Evolutionary conservation across 1,284 basidiomycete genomes (phyloP), one percentile per base, ranked within the genome.

Genomic region (Cryptococcus sp.): DNA sequence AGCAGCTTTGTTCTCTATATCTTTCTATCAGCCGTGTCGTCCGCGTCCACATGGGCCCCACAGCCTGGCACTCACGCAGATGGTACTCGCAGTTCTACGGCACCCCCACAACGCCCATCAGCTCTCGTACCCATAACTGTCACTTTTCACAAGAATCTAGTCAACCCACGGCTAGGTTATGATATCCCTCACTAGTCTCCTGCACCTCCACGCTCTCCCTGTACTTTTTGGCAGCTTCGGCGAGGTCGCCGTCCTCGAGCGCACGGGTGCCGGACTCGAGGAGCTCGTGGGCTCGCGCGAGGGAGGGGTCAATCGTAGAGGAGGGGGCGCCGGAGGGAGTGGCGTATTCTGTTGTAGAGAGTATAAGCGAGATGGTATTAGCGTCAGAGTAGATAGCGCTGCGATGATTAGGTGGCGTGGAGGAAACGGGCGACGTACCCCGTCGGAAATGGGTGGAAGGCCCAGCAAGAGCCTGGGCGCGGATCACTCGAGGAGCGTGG

Each of bases 211-310:
- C 82, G 68, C 89, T 91, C 67, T 89, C 84, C 71, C 83, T 79
- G 77, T 96, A 96, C 23, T 89, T 79, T 39, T 78, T 80, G 74
- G 87, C 89, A 38, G 93, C 93, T 40, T 81, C 84, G 61, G 87
- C 80, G 4, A 96, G 82, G 68, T 96, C 91, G 18, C 93, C 93
- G 63, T 91, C 87, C 77, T 96, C 93, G 38, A 97, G 82, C 66
- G 88, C 88, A 61, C 84, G 81, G 1, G 91, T 95, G 44, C 93
- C 93, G 67, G 87, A 83, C 73, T 96, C 91, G 16, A 96, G 81
- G 59, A 88, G 87, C 51, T 84, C 82, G 71, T 90, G 80, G 0
- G 91, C 89, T 77, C 91, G 89, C 18, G 81, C 80, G 61, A 93
- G 87, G 50, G 88, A 86, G 23, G 92, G 92, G 77, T 97, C 91